Evolutionary conservation across 1,284 basidiomycete species (phyloP).

Genomic region (Rhodotorula sp.): DNA sequence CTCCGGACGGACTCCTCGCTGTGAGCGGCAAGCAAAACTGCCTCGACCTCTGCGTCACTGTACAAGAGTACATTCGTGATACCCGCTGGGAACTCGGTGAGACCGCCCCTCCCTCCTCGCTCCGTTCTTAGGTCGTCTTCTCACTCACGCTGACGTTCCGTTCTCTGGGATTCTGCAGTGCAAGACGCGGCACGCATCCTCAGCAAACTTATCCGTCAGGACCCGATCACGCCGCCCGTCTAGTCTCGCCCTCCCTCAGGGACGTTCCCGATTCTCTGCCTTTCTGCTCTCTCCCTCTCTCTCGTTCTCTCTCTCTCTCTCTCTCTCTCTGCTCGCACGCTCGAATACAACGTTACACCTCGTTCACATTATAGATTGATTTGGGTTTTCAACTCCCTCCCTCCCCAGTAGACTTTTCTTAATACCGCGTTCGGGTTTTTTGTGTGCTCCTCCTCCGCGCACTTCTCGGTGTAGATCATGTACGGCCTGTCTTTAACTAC

Average conservation of each 20-base stretch:
- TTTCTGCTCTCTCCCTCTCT: not conserved
- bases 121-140: too few species aligned
- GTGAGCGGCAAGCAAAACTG: constrained; percentile 36
- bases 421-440: too few species aligned
- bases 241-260: not conserved
- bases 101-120: not conserved
- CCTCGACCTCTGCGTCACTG: constrained; percentile 33
- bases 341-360: not conserved
- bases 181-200: constrained; percentile 33
- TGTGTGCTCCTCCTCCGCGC: too few species aligned
- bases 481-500: too few species aligned
- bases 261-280: not conserved
- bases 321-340: not conserved
- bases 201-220: constrained; percentile 15
- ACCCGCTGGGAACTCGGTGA: constrained; percentile 39
- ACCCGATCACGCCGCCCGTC: constrained; percentile 16
- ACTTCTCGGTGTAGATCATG: too few species aligned
- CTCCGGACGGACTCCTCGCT: constrained; percentile 38
- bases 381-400: not conserved
- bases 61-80: constrained; percentile 37
- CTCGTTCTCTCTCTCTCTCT: not conserved
- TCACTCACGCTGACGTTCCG: not conserved
- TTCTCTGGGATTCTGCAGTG: not conserved
- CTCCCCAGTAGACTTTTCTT: not conserved
- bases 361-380: not conserved